A percentile compares a stretch with the other conserved stretches of the same genome.
phyloP scores from a whole-genome alignment of 176 grass and related monocot species.

The Avena eriantha region DNA sequence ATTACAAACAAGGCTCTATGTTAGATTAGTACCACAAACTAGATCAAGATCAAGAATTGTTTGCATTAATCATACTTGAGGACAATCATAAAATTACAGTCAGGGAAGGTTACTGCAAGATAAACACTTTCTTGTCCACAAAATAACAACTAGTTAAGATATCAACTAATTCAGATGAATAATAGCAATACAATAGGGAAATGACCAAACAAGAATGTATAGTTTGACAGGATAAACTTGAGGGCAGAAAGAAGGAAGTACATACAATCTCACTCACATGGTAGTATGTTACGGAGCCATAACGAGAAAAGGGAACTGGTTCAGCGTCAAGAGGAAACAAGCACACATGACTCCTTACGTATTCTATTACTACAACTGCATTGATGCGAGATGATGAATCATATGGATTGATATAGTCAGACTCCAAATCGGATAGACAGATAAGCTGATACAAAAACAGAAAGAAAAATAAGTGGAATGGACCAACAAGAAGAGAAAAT shows the following conservation, averaged over 20 bases:
- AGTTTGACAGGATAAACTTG: slow-evolving; percentile 22
- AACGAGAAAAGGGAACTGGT: slow-evolving; percentile 88
- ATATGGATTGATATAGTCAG: slow-evolving; percentile 94
- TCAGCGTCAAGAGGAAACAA: slow-evolving; percentile 66
- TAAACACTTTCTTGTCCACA: not conserved
- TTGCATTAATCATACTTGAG: not conserved
- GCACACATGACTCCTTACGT: too few species aligned
- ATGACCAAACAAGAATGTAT: not conserved
- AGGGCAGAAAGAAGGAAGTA: slow-evolving; percentile 30
- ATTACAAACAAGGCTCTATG: slow-evolving; percentile 12
- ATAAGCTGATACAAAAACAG: slow-evolving; percentile 75
- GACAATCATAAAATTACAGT: slow-evolving; percentile 13
- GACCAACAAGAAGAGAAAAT: slow-evolving; percentile 28
- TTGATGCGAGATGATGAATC: slow-evolving; percentile 92
- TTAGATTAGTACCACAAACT: too few species aligned
- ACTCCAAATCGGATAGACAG: slow-evolving; percentile 90
- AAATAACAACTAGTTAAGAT: too few species aligned
- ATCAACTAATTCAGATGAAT: too few species aligned
- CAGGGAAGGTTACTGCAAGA: slow-evolving; percentile 6
- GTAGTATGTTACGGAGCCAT: slow-evolving; percentile 87
- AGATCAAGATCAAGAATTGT: slow-evolving; percentile 15
- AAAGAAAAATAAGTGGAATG: slow-evolving; percentile 38
- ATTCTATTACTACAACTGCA: too few species aligned
- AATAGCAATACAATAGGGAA: not conserved
- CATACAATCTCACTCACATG: slow-evolving; percentile 90